Evolutionary conservation across 2,329 filamentous ascomycete genomes (phyloP), one percentile per base, ranked within the genome.

Genomic region (Pseudogymnoascus sp.): DNA sequence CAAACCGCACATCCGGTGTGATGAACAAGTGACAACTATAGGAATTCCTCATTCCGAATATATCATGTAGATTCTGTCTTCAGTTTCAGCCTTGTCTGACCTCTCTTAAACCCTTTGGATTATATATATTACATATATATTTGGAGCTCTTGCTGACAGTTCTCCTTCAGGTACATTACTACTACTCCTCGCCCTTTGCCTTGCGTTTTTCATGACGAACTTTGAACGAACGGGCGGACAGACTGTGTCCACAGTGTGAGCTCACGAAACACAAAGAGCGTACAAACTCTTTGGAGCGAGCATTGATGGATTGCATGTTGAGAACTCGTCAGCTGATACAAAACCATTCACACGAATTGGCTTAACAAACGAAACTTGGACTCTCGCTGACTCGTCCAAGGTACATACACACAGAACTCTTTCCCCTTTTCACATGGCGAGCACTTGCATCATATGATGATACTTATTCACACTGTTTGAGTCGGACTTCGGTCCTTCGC

Each of bases 181-280:
- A 35, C 41, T 60, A 36, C 31, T 41, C 35, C 12, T 61, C 29
- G 59, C 36, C 35, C 39, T 48, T 33, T 51, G 31, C n/a, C 35
- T 42, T 66, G 65, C 67, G 59, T 41, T 48, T 61, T 27, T 64
- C 63, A 76, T 76, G 75, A 77, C 69, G 75, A 77, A 77, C 70
- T 73, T 76, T 77, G 74, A 77, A 76, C 75, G 75, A 76, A 76
- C 75, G 74, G 75, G 75, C 75, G 75, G 75, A 75, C 75, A 77
- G 73, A 76, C 72, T 74, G 68, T 67, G 69, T 69, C 72, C 69
- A 70, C 71, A 41, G 5, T 38, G 58, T 17, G 58, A 59, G 67
- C 66, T 69, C 69, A 68, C 68, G 64, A 72, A 74, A 73, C 72
- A 67, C 71, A 72, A 70, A 69, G 58, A 59, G 70, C 73, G 73